Percentiles rank a stretch among this genome's conserved stretches.
Conservation (phyloP, 305 asterid species). For the Solanum aculeatissimum region DNA sequence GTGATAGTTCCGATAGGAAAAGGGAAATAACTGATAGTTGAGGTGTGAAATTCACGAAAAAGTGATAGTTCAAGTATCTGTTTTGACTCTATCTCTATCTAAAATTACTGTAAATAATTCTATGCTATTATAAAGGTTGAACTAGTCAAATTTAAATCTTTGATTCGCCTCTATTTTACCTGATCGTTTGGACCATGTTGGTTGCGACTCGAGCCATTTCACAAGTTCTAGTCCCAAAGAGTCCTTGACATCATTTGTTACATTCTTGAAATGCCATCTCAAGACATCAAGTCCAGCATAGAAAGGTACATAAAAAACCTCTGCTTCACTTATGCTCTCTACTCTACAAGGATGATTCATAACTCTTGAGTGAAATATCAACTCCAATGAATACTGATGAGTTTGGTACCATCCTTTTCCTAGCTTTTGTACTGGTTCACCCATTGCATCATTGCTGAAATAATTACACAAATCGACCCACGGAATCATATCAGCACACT, state of each 20-base stretch:
- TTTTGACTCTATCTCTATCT: background rate
- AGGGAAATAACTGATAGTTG: background rate
- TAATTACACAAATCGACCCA: slow-evolving; percentile 40
- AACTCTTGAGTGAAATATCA: slow-evolving; percentile 44
- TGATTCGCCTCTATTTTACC: slow-evolving; percentile 3
- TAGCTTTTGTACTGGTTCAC: slow-evolving; percentile 30
- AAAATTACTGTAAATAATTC: background rate
- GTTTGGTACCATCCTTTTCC: slow-evolving; percentile 53
- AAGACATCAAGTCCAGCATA: slow-evolving; percentile 61
- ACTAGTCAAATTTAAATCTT: background rate
- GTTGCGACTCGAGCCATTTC: slow-evolving; percentile 46
- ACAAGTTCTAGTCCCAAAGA: slow-evolving; percentile 22
- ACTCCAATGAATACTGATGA: slow-evolving; percentile 64
- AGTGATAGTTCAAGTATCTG: background rate
- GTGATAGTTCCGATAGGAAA: background rate
- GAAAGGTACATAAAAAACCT: slow-evolving; percentile 53
- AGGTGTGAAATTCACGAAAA: background rate
- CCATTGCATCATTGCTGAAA: slow-evolving; percentile 39
- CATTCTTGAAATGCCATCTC: slow-evolving; percentile 72
- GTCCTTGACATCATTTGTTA: slow-evolving; percentile 37
- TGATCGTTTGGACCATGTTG: slow-evolving; percentile 30
- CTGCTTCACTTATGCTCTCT: slow-evolving; percentile 25
- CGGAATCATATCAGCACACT: slow-evolving; percentile 46
- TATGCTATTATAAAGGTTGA: background rate
- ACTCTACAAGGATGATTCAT: slow-evolving; percentile 60